A percentile compares a stretch with the other conserved stretches of the same genome.
phyloP scores from a whole-genome alignment of 2,329 filamentous ascomycete genomes.

The Monilinia polystroma region DNA sequence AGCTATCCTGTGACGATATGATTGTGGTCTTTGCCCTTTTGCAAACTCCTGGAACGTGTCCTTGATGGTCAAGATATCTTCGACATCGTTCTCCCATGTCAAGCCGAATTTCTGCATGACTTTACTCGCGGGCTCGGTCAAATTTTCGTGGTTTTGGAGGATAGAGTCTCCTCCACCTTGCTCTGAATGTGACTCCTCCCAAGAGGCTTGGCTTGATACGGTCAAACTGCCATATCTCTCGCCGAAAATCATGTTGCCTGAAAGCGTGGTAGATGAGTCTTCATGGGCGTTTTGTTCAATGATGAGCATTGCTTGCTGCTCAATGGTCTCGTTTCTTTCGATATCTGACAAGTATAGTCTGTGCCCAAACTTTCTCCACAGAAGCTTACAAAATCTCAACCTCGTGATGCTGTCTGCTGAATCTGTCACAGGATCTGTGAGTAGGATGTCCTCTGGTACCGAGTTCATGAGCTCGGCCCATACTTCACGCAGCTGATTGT shows the following conservation, averaged over 20 bases:
- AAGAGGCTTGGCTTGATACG: background rate
- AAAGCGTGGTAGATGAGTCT: background rate
- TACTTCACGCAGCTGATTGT: background rate
- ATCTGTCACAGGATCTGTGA: background rate
- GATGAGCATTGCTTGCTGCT: background rate
- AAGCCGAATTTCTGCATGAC: background rate
- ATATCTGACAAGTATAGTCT: conserved; percentile 1
- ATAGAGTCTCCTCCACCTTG: background rate
- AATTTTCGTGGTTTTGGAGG: background rate
- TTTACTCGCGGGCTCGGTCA: background rate
- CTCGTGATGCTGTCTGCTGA: conserved; percentile 1
- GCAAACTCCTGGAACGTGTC: conserved; percentile 6
- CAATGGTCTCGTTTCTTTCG: background rate
- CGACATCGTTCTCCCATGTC: conserved; percentile 9
- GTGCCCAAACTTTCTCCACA: background rate
- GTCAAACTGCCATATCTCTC: too few relatives aligned
- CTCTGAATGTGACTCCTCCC: background rate
- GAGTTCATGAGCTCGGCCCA: conserved; percentile 10
- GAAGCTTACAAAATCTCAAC: background rate
- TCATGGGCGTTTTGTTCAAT: too few relatives aligned
- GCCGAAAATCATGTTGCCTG: too few relatives aligned
- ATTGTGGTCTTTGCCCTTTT: conserved; percentile 8
- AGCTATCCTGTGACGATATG: conserved; percentile 7
- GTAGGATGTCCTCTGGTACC: background rate
- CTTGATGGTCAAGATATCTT: conserved; percentile 9